Conservation (phyloP, 805 yeast genomes). For the Candida maris region DNA sequence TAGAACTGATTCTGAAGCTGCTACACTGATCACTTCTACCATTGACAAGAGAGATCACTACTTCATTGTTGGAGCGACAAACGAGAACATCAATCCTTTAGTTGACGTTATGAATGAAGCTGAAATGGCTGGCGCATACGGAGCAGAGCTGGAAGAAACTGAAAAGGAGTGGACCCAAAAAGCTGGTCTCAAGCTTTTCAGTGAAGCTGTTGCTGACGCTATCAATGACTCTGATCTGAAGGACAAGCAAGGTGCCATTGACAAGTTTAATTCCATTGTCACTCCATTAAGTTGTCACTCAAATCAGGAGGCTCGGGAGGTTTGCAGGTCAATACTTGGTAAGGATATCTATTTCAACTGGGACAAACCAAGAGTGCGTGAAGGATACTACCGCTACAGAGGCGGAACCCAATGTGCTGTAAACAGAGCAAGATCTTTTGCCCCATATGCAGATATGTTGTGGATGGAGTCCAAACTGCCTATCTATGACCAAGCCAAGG, state of each 20-base stretch:
- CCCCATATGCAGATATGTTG: constrained; percentile 91
- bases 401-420: constrained; percentile 98
- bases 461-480: constrained; percentile 99
- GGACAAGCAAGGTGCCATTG: constrained; percentile 60
- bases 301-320: constrained; percentile 69
- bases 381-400: constrained; percentile 92
- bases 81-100: constrained; percentile 72
- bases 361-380: constrained; percentile 93
- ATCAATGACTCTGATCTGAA: constrained; percentile 57
- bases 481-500: constrained; percentile 88
- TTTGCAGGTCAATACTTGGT: constrained; percentile 75
- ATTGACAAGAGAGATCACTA: constrained; percentile 94
- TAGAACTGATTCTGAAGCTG: constrained; percentile 97
- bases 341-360: constrained; percentile 86
- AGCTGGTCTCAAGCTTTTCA: constrained; percentile 85
- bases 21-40: constrained; percentile 88
- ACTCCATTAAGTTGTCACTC: constrained; percentile 75
- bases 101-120: constrained; percentile 79
- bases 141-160: constrained; percentile 63
- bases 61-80: constrained; percentile 86
- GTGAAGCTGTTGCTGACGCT: constrained; percentile 85
- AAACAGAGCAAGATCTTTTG: constrained; percentile 92
- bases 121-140: constrained; percentile 68
- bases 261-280: constrained; percentile 62
- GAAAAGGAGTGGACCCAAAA: constrained; percentile 79